Evolutionary conservation across 2,329 filamentous ascomycete genomes (phyloP), one percentile per base, ranked within the genome.

Genomic region (Diaporthe batatas): DNA sequence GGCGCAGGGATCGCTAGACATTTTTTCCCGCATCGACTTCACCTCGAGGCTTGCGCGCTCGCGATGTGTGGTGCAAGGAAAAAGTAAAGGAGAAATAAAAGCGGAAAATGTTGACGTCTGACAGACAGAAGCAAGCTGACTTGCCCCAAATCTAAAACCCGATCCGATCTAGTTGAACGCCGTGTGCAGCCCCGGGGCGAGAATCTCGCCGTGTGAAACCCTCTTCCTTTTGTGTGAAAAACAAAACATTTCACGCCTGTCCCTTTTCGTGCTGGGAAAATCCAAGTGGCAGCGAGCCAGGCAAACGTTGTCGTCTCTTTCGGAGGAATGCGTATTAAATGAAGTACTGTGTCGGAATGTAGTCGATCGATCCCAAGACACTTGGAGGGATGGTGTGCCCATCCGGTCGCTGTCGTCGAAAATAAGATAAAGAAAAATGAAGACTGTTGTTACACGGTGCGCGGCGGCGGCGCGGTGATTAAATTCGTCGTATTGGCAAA

Each of bases 241-340:
- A 39, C n/a, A 58, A 53, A 53, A 67, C 47, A 53, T 39, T 67
- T 67, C 62, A 49, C 62, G 54, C 44, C 65, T 68, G 42, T 51
- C 58, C 67, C 39, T 62, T 49, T 49, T 68, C 65, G 62, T 77
- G 73, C 75, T 77, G 77, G 74, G 76, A 79, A 77, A 69, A 69
- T 32, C 57, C 47, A 68, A 51, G 70, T 76, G 76, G 77, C 77
- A 76, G 75, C 75, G 80, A 80, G 81, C 81, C 80, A 74, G 75
- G 73, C 49, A 67, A 76, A 75, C 62, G 75, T 72, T 79, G 67
- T 78, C 76, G 75, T 77, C 71, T 76, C 73, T 70, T 68, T 72
- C 68, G 72, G 67, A 75, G 75, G 75, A 79, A 79, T 76, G 75
- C 75, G 75, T 77, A 81, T 82, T 81, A 81, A 81, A 79, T 77